Conservation (phyloP, 2,329 filamentous ascomycete genomes). For the Xylariaceae sp. region DNA sequence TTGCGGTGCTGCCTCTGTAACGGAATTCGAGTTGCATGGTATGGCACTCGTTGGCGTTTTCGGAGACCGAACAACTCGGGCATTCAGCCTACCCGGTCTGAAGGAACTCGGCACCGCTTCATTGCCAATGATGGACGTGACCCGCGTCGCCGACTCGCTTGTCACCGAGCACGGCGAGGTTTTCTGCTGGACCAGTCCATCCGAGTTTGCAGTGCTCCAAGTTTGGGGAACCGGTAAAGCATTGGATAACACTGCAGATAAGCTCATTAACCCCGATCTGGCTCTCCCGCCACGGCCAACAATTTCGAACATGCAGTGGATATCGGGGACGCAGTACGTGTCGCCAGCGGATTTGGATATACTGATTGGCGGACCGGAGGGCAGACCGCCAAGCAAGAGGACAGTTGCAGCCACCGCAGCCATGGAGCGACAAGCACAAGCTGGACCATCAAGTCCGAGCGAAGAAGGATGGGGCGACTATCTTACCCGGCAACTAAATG, state of each 20-base stretch:
- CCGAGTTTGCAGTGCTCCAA: conserved; percentile 78
- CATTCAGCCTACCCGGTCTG: conserved; percentile 81
- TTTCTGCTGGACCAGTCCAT: conserved; percentile 84
- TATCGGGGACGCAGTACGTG: conserved; percentile 89
- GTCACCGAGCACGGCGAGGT: conserved; percentile 79
- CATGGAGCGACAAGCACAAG: conserved; percentile 63
- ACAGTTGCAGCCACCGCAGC: conserved; percentile 78
- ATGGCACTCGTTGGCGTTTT: conserved; percentile 82
- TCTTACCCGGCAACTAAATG: conserved; percentile 81
- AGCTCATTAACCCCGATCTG: conserved; percentile 74
- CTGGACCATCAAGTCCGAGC: conserved; percentile 33
- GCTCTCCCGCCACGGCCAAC: conserved; percentile 77
- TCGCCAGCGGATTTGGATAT: conserved; percentile 85
- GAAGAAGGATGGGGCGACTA: conserved; percentile 74
- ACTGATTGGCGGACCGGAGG: conserved; percentile 83
- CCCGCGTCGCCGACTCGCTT: conserved; percentile 65
- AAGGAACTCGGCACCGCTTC: conserved; percentile 74
- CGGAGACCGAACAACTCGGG: conserved; percentile 74
- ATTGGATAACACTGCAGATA: conserved; percentile 65
- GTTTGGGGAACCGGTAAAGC: conserved; percentile 75
- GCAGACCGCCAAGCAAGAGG: conserved; percentile 82
- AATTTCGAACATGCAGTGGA: conserved; percentile 95
- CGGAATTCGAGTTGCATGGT: conserved; percentile 71
- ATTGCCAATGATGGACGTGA: conserved; percentile 70
- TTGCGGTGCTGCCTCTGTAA: conserved; percentile 77